Evolutionary conservation across 1,139 yeast species (phyloP), one percentile per base, ranked within the genome.

Genomic region (Geotrichum fermentans): DNA sequence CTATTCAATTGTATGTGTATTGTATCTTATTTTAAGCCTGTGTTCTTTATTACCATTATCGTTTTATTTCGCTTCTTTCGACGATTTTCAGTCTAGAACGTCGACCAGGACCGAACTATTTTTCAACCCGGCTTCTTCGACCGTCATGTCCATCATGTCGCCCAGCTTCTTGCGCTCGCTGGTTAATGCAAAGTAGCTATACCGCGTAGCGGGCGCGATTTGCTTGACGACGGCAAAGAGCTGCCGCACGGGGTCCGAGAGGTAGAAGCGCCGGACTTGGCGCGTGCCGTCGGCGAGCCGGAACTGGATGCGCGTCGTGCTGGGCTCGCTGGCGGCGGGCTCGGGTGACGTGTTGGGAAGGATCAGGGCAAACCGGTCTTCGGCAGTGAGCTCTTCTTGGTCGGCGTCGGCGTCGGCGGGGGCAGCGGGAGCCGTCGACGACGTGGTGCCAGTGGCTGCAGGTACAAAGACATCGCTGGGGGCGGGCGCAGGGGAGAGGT

Each of bases 21-120:
- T 13, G 30, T 28, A 28, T 13, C 13, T 28, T 13, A 13, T 28
- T 13, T 13, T 28, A 8, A 8, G 11, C 13, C 13, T 28, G 8
- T 28, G 8, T 13, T 28, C 8, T 28, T 8, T 8, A 28, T 28
- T 13, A 8, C 13, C 13, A 28, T 13, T 6, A 7, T 17, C 14
- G 13, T 32, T 17, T 32, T 32, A 8, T 32, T n/a, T n/a, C 36
- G 3, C 21, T 16, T 37, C 14, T 34, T 34, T 32, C 28, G n/a
- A n/a, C n/a, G n/a, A n/a, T n/a, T n/a, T n/a, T n/a, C n/a, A 60
- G 29, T 66, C 68, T 13, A 61, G 55, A 39, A 68, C 62, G 58
- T 92, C 97, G 42, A 90, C 73, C 52, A 89, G 68, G n/a, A 92
- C 71, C 47, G 90, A 82, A 38, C 96, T 89, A 64, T 89, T 92